Evolutionary conservation across 2,329 filamentous ascomycete genomes (phyloP), one percentile per base, ranked within the genome.

Genomic region (Phialemonium atrogriseum): DNA sequence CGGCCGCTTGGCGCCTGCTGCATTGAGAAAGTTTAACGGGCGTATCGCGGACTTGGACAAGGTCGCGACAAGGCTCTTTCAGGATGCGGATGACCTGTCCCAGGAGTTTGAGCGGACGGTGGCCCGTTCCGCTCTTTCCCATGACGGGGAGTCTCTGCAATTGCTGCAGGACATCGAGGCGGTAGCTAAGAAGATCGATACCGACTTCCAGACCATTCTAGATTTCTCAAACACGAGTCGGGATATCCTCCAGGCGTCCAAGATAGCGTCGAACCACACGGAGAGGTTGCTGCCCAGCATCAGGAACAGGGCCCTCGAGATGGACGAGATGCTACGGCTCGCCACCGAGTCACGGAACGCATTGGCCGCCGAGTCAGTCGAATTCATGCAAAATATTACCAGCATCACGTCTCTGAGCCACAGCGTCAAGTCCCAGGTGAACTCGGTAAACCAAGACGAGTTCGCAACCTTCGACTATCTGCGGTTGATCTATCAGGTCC

Each of bases 131-230:
- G 58, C 70, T 5, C 51, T 77, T 27, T 61, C 66, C 12, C 77
- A 76, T 37, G 64, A 63, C 24, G 68, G 75, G 29, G 83, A 88
- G 42, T 70, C 81, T 5, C 57, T 64, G 14, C 77, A 81, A 39
- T 63, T 94, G 6, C 65, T 91, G 30, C 73, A 86, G 39, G 91
- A 96, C 52, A 86, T 96, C 25, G 80, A 89, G 50, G 81, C 84
- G 0, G 69, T 96, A 34, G 79, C 80, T 31, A 86, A 78, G 47
- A 95, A 95, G 58, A 83, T 98, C 30, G 77, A 80, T 28, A 84
- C 80, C 5, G 91, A 96, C 55, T 84, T 86, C 49, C 80, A 87
- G 44, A 80, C 84, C 42, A 76, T 86, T 9, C 63, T 86, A 26
- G 69, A 72, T 5, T 79, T 87, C 40, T 64, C 75, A 2, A 74